Evolutionary conservation across 2,329 filamentous ascomycete genomes (phyloP), one percentile per base, ranked within the genome.

Genomic region (Cladophialophora psammophila): DNA sequence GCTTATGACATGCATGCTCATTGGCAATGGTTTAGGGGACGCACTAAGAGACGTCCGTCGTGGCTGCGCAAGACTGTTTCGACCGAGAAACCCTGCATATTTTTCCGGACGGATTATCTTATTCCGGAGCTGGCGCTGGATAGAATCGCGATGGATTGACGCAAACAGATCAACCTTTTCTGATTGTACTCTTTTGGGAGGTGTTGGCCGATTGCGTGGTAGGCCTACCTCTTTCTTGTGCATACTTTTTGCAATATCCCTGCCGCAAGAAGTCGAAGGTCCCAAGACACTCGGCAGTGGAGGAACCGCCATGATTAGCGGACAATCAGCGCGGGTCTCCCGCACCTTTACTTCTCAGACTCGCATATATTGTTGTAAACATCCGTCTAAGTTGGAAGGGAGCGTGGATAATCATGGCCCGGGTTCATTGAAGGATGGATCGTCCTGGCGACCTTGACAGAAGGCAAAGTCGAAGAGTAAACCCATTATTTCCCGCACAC

Each of bases 71-170:
- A 42, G 48, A 5, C 58, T 31, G 7, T 26, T 50, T 26, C 45
- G 20, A 50, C 26, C 26, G 26, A 26, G 55, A 12, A 10, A 26
- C 31, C 10, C 35, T 53, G 48, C 59, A 36, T 32, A 32, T 61
- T 52, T 53, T 61, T 32, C 59, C 45, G 32, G 42, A 26, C 59
- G 34, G 59, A 54, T 53, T 32, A 61, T 61, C 59, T 61, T 36
- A 13, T 53, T 61, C 45, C 58, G 58, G 40, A 15, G 42, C 32
- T 50, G 45, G 13, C 34, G n/a, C 4, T 31, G 45, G n/a, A 61
- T 38, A 52, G 40, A 18, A 34, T 48, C 57, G 18, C n/a, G 15
- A 32, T 48, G n/a, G 6, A 35, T n/a, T 18, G 45, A 31, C 36
- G n/a, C 58, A 60, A 48, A 13, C 32, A 26, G 12, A 15, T 15